Conservation (phyloP, 2,329 filamentous ascomycete species). For the Pseudogymnoascus sp. region DNA sequence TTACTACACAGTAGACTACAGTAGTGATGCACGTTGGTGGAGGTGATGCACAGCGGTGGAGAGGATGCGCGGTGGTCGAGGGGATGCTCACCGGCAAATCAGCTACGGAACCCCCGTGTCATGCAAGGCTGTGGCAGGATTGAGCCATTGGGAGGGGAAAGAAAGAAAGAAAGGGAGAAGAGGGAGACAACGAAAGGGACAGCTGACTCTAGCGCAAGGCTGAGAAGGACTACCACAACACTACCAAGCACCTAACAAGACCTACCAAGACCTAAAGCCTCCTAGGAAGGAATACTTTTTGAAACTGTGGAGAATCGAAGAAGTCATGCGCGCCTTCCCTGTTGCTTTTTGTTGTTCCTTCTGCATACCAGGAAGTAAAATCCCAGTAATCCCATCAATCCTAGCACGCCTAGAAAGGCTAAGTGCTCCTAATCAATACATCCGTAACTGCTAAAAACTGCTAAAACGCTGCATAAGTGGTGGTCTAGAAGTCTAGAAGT, state of each 20-base stretch:
- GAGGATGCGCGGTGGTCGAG: neutral
- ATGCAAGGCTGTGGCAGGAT: neutral
- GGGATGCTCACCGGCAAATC: neutral
- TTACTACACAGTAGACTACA: neutral
- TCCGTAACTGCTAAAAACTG: neutral
- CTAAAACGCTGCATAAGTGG: neutral
- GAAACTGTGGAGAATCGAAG: constrained; percentile 2
- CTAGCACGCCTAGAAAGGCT: neutral
- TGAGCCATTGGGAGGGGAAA: neutral
- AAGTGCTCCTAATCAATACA: neutral
- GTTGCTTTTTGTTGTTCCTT: neutral
- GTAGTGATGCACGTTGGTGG: neutral
- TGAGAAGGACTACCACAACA: neutral
- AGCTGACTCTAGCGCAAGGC: constrained; percentile 1
- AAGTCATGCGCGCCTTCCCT: constrained; percentile 3
- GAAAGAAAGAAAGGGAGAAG: neutral
- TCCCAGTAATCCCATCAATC: neutral
- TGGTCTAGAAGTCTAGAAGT: neutral
- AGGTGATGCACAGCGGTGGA: neutral
- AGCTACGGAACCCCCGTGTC: neutral
- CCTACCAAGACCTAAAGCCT: neutral
- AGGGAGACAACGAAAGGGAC: neutral
- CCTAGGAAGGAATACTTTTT: neutral
- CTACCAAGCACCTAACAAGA: neutral
- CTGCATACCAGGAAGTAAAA: neutral